phyloP scores from a whole-genome alignment of 2,329 filamentous ascomycete genomes.

The Claviceps capensis region DNA sequence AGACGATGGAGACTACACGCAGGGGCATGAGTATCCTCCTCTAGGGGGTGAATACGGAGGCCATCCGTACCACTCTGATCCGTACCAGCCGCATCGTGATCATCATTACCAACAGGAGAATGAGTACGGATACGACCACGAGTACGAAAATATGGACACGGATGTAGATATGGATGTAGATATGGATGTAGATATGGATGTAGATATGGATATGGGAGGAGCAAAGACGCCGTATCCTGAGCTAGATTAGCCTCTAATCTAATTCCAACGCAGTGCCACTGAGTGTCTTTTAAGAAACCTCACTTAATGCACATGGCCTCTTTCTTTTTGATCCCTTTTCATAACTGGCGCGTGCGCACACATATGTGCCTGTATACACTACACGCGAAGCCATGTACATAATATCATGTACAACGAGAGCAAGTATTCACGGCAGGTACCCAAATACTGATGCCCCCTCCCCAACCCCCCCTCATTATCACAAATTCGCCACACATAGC shows the following conservation, averaged over 20 bases:
- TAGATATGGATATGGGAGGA: constrained; percentile 1
- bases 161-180: neutral
- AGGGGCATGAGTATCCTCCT: constrained; percentile 12
- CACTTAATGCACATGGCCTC: no score
- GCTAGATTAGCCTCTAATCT: constrained; percentile 6
- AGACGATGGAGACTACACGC: constrained; percentile 12
- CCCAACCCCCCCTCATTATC: no score
- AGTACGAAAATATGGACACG: neutral
- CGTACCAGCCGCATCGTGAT: neutral
- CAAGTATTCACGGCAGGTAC: no score
- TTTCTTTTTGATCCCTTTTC: no score
- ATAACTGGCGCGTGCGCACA: no score
- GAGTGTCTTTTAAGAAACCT: no score
- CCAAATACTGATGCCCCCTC: no score
- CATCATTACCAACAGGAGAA: constrained; percentile 8
- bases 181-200: neutral
- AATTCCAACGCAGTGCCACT: no score
- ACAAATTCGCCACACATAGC: no score
- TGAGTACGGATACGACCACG: constrained; percentile 5
- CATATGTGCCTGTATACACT: no score
- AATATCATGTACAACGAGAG: no score
- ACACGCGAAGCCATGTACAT: no score
- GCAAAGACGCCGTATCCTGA: constrained; percentile 7
- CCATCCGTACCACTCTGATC: neutral
- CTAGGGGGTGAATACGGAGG: neutral